These are phyloP conservation scores for Globisporangium splendens DNA, from an alignment of 352 stramenopile genomes.

Conservation along the genomic window DNA sequence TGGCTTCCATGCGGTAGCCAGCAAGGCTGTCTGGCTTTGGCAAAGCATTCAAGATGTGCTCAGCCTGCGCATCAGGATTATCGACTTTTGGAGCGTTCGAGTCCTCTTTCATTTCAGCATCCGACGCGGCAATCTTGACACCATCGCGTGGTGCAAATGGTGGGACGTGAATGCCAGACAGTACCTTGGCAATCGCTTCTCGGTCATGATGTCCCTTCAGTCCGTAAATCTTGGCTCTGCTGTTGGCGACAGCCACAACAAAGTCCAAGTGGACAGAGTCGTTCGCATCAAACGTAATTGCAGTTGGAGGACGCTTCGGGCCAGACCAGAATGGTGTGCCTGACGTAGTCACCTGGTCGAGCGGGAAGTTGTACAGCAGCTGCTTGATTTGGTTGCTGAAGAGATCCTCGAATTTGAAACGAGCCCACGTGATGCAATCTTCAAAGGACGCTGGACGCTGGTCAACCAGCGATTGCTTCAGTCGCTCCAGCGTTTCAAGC, in stretches of 20 bases:
- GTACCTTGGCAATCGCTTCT: constrained; percentile 58
- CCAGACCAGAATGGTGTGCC: constrained; percentile 99
- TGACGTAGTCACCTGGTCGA: constrained; percentile 95
- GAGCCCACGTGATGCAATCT: constrained; percentile 97
- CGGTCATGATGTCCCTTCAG: constrained; percentile 71
- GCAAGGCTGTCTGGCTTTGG: constrained; percentile 78
- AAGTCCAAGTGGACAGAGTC: constrained; percentile 96
- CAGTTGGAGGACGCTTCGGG: constrained; percentile 94
- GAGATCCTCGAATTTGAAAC: constrained; percentile 96
- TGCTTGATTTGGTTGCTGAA: constrained; percentile 98
- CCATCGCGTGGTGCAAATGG: constrained; percentile 93
- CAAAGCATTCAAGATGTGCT: constrained; percentile 79
- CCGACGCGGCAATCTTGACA: constrained; percentile 98
- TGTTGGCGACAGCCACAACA: constrained; percentile 93
- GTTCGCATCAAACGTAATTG: constrained; percentile 89
- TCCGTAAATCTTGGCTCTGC: constrained; percentile 94
- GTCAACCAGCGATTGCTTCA: constrained; percentile 93
- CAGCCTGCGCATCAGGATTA: constrained; percentile 72
- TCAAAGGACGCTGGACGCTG: constrained; percentile 92
- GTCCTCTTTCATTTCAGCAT: constrained; percentile 94
- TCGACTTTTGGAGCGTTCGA: constrained; percentile 32
- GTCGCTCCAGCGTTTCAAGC: constrained; percentile 92
- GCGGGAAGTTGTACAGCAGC: constrained; percentile 98
- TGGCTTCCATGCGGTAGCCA: constrained; percentile 90
- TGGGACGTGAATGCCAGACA: constrained; percentile 89